Conservation (phyloP, 352 stramenopile genomes). For the Nothophytophthora sp. region DNA sequence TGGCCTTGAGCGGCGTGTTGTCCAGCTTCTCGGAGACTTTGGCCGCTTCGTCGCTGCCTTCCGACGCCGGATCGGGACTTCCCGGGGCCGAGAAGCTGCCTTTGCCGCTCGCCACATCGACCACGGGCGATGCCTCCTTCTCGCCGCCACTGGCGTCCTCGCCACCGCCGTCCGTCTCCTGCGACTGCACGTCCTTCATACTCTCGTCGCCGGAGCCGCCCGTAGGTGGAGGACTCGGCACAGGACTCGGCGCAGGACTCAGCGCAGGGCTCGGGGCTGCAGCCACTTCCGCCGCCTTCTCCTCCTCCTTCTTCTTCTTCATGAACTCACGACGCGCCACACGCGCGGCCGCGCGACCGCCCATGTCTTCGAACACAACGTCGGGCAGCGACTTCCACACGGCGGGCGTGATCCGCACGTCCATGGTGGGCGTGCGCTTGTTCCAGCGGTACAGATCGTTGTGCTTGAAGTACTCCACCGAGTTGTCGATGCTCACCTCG, state of each 20-base stretch:
- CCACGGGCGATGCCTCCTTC: conserved; percentile 27
- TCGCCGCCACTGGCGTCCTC: conserved; percentile 49
- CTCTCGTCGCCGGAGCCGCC: conserved; percentile 60
- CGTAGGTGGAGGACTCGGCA: conserved; percentile 34
- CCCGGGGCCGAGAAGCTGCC: conserved; percentile 41
- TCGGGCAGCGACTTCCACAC: conserved; percentile 88
- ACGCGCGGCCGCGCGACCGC: conserved; percentile 61
- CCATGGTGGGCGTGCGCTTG: conserved; percentile 86
- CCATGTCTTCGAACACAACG: conserved; percentile 85
- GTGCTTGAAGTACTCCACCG: conserved; percentile 89
- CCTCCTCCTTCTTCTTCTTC: conserved; percentile 89
- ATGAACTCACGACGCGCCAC: conserved; percentile 70
- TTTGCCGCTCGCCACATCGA: conserved; percentile 30
- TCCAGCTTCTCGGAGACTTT: conserved; percentile 13
- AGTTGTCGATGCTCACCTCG: conserved; percentile 86
- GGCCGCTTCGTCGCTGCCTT: conserved; percentile 21
- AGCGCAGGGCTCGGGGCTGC: conserved; percentile 34
- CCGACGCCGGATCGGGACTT: conserved; percentile 52
- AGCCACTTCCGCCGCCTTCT: conserved; percentile 56
- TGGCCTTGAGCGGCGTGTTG: conserved; percentile 35
- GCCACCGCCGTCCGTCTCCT: conserved; percentile 54
- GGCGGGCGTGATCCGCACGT: conserved; percentile 83
- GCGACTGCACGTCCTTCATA: conserved; percentile 49
- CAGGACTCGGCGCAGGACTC: too few species aligned
- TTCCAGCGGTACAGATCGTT: conserved; percentile 90